These are phyloP conservation scores for Malus domestica DNA, from an alignment of 306 rosid genomes.

Conservation along the genomic window DNA sequence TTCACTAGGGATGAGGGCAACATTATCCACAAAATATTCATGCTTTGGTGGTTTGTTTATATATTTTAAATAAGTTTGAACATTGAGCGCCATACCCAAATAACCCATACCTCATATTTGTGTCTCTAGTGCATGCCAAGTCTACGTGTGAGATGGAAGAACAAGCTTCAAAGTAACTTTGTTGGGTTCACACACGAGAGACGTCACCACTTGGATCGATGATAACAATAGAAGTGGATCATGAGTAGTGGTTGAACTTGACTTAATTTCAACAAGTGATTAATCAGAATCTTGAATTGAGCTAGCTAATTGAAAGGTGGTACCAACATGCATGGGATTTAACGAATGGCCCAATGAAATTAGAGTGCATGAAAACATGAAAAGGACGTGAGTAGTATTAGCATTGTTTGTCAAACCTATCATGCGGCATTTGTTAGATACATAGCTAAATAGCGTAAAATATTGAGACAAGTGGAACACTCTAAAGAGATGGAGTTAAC, in stretches of 20 bases:
- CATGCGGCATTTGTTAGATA: background rate
- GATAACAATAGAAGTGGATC: background rate
- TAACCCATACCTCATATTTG: background rate
- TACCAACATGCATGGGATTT: too few species aligned
- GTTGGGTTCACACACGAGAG: background rate
- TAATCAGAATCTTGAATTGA: background rate
- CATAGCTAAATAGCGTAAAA: background rate
- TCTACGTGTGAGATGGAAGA: constrained; percentile 1
- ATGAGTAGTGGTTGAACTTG: background rate
- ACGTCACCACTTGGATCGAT: background rate
- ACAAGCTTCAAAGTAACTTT: background rate
- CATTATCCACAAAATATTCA: background rate
- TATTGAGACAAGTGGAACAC: background rate
- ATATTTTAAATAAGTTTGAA: background rate
- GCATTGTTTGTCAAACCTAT: background rate
- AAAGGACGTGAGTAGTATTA: background rate
- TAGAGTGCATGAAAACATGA: background rate
- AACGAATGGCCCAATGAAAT: background rate
- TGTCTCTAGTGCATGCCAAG: background rate
- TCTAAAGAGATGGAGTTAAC: background rate
- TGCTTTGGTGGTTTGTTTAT: background rate
- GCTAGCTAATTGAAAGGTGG: background rate
- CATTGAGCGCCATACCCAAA: background rate
- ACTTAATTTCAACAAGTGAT: too few species aligned
- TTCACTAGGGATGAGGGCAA: too few species aligned